These are phyloP conservation scores for Odonthalia washingtoniensis DNA, from an alignment of 31 red algal genomes.

Conservation along the genomic window DNA sequence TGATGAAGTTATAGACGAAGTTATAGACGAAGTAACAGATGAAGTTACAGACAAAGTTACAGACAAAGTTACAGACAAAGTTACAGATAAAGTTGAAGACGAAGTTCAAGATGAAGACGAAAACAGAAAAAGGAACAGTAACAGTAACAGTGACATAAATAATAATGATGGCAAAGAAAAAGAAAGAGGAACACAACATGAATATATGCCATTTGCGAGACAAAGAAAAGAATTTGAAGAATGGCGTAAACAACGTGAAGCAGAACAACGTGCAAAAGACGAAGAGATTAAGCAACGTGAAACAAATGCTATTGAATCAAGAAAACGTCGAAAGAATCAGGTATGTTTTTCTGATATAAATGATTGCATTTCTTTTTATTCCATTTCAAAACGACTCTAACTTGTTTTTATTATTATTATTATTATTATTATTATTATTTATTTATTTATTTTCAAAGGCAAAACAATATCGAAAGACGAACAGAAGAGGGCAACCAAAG, in stretches of 20 bases:
- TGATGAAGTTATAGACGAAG: no score
- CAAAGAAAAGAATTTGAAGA: slow-evolving; percentile 61
- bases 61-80: no score
- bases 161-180: background rate
- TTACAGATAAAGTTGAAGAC: no score
- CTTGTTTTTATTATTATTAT: background rate
- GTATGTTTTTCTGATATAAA: slow-evolving; percentile 43
- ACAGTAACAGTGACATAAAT: no score
- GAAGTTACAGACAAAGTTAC: no score
- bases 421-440: background rate
- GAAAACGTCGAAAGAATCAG: slow-evolving; percentile 55
- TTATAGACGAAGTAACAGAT: no score
- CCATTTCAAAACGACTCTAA: background rate
- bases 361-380: slow-evolving; percentile 8
- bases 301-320: slow-evolving; percentile 53
- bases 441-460: slow-evolving; percentile 16
- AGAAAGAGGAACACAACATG: background rate
- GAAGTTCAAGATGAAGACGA: no score
- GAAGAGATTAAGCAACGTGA: slow-evolving; percentile 57
- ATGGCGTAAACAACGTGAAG: slow-evolving; percentile 38
- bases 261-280: slow-evolving; percentile 28
- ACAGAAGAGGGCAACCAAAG: slow-evolving; percentile 57
- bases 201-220: slow-evolving; percentile 59
- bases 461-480: slow-evolving; percentile 62
- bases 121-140: no score